phyloP scores from a whole-genome alignment of 2,329 filamentous ascomycete genomes.

The Cytospora piceicola region DNA sequence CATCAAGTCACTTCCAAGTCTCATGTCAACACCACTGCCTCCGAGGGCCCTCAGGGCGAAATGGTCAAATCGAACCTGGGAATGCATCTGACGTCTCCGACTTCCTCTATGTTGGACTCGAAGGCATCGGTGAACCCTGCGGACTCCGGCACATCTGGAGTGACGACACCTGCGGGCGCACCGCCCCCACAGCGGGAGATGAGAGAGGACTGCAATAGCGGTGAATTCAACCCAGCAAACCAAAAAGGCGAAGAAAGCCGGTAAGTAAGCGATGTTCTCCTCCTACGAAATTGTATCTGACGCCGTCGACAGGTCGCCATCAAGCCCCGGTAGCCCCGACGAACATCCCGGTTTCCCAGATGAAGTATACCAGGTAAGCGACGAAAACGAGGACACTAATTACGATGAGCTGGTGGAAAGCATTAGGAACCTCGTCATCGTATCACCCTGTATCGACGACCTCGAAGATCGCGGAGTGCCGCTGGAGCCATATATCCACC shows the following conservation, averaged over 20 bases:
- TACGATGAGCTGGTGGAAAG: slow-evolving; percentile 1
- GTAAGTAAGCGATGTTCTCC: background rate
- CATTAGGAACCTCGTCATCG: background rate
- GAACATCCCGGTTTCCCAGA: rapidly evolving
- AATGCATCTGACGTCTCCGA: background rate
- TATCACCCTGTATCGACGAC: background rate
- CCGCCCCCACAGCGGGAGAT: too few relatives aligned
- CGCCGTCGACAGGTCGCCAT: background rate
- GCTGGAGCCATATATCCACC: slow-evolving; percentile 5
- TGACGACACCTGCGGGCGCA: too few relatives aligned
- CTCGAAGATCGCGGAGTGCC: background rate
- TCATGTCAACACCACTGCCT: background rate
- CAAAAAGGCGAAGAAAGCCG: background rate
- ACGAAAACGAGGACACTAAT: background rate
- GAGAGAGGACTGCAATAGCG: background rate
- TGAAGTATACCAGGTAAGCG: background rate
- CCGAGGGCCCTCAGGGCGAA: background rate
- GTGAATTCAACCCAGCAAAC: background rate
- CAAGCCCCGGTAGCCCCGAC: background rate
- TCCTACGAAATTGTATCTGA: background rate
- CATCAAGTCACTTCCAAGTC: background rate
- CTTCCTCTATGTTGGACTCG: background rate
- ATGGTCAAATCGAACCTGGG: background rate
- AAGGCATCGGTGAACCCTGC: background rate
- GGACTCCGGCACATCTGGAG: background rate